Percentiles rank a stretch among this genome's conserved stretches.
Conservation (phyloP, 202 grass and related monocot species). For the Schoenoplectus tabernaemontani region DNA sequence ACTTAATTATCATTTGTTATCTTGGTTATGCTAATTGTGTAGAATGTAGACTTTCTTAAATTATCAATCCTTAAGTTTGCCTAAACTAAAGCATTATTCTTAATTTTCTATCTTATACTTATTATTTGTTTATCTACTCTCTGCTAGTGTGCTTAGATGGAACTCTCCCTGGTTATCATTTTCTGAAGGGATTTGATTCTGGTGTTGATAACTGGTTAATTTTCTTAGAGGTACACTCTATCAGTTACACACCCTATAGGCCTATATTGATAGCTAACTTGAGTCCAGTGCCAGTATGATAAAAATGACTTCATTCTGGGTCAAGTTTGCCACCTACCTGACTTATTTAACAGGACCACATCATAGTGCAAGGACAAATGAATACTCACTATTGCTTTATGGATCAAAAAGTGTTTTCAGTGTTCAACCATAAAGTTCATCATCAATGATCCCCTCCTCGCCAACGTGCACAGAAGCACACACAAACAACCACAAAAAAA, state of each 20-base stretch:
- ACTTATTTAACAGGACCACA: background rate
- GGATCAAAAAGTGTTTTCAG: too few species aligned
- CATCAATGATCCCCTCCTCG: too few species aligned
- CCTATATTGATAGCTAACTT: background rate
- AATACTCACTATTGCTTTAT: too few species aligned
- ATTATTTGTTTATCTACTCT: background rate
- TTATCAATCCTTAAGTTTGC: background rate
- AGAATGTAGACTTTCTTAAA: background rate
- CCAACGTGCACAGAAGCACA: background rate
- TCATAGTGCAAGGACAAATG: too few species aligned
- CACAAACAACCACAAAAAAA: background rate
- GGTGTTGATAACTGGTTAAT: constrained; percentile 60
- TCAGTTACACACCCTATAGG: background rate
- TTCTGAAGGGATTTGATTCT: constrained; percentile 52
- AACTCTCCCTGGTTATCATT: constrained; percentile 62
- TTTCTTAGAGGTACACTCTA: constrained; percentile 48
- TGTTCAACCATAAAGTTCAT: too few species aligned
- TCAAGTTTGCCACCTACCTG: background rate
- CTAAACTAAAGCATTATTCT: background rate
- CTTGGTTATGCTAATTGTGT: too few species aligned
- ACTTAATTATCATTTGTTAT: background rate
- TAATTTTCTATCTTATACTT: background rate
- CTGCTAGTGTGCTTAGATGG: constrained; percentile 90
- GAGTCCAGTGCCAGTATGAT: too few species aligned
- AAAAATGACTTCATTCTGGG: background rate